Evolutionary conservation across 164 flowering plant genomes (phyloP), one percentile per base, ranked within the genome.

Genomic region (Macadamia integrifolia): DNA sequence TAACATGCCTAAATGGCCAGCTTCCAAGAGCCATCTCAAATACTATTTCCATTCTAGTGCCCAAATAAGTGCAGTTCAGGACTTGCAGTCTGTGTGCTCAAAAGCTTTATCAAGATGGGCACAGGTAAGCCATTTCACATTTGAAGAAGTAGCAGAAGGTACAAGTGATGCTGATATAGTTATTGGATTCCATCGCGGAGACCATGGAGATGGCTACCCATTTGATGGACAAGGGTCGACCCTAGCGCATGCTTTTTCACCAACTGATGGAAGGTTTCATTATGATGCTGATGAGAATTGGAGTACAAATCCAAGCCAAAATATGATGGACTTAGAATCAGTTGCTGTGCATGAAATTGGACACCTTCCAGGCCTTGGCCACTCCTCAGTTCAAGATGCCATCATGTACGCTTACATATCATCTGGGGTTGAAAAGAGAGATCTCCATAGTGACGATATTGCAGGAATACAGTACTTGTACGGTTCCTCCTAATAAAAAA

Each of bases 311-410:
- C 61, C 73, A 0, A 18, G 1, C 9, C 12, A 18, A 1, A 40
- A 7, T 2, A 42, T 57, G 1, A 6, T 68, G 6, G 79, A 85
- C 49, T 65, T 85, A 72, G 80, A 76, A 50, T 40, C 83, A 0
- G 76, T 82, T 9, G 81, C 84, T 0, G 29, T 84, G 66, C 90
- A 86, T 68, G 90, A 86, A 17, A 77, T 83, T 6, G 86, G 88
- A 10, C 86, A 85, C 60, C 58, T 78, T n/a, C 79, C 80, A n/a
- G 87, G 89, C 6, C 78, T 83, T 6, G 71, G 12, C 0, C 86
- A 85, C 44, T 72, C 71, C 60, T 49, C 50, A 0, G 75, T 66
- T 11, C 11, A 12, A 6, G 61, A 42, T 0, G 81, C 88, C 0
- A 64, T 82, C 17, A 85, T 82, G 88, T 78, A 1, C 30, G 71